Conservation (phyloP, 495 filamentous ascomycete genomes). For the Neurospora sp. region DNA sequence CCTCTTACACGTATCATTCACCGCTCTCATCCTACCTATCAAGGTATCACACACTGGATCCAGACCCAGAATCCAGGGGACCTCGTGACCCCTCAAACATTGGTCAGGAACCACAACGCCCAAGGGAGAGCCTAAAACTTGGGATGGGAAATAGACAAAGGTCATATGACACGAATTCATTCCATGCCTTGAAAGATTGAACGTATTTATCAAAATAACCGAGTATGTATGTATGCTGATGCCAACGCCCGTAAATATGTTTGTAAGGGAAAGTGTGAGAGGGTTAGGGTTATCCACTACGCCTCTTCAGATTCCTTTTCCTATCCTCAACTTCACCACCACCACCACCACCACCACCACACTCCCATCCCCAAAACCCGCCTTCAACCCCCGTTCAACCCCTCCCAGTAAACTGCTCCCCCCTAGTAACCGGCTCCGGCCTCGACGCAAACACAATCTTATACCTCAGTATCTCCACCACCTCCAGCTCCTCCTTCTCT, state of each 20-base stretch:
- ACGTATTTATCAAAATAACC: not conserved
- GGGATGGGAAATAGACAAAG: not conserved
- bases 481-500: conserved; percentile 35
- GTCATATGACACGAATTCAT: conserved; percentile 7
- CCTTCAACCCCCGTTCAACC: not conserved
- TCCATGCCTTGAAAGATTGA: not conserved
- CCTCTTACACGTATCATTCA: not conserved
- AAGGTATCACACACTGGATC: not conserved
- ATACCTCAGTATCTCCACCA: conserved; percentile 80
- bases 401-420: not conserved
- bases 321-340: not conserved
- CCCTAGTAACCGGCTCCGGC: conserved; percentile 67
- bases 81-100: conserved; percentile 10
- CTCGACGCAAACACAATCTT: conserved; percentile 81
- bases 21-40: not conserved
- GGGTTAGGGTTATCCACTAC: not conserved
- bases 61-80: not conserved
- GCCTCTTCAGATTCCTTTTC: not conserved
- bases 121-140: not conserved
- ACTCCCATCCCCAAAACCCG: not conserved
- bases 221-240: not conserved
- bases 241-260: not conserved
- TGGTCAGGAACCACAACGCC: conserved; percentile 9
- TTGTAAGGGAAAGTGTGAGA: not conserved
- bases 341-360: not conserved